These are phyloP conservation scores for Termitomyces titanicus DNA, from an alignment of 768 basidiomycete species.

Conservation along the genomic window DNA sequence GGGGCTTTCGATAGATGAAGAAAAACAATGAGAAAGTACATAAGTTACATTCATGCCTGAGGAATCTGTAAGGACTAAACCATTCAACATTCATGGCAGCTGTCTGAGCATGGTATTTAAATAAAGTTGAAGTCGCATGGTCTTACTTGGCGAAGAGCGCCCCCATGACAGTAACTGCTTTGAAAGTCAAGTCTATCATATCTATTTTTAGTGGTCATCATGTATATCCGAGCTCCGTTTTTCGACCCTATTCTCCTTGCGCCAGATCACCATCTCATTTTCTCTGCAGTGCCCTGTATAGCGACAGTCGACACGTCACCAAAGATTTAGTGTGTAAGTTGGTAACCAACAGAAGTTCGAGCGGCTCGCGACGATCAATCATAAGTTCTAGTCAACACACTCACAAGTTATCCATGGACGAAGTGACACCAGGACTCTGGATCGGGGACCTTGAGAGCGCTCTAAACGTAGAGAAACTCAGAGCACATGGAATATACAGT, in stretches of 20 bases:
- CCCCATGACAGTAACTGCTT: too few relatives aligned
- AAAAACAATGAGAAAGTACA: too few relatives aligned
- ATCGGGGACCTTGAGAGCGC: conserved; percentile 79
- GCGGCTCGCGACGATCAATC: not conserved
- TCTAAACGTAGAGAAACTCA: conserved; percentile 55
- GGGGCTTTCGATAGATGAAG: too few relatives aligned
- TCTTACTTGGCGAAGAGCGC: too few relatives aligned
- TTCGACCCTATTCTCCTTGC: not conserved
- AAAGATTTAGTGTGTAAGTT: not conserved
- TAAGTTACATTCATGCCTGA: too few relatives aligned
- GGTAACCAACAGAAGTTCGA: not conserved
- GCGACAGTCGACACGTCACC: too few relatives aligned
- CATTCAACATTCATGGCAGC: too few relatives aligned
- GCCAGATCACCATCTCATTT: not conserved
- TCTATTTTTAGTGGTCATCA: not conserved
- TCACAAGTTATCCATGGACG: conserved; percentile 53
- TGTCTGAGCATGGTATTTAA: too few relatives aligned
- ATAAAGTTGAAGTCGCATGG: too few relatives aligned
- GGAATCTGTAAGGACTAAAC: too few relatives aligned
- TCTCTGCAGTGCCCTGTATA: not conserved
- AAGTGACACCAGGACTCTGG: conserved; percentile 80
- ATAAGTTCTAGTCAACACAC: not conserved
- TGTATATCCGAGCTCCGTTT: not conserved
- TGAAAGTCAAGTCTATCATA: not conserved
- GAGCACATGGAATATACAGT: conserved; percentile 69